Conservation (phyloP, 163 green algal genomes). For the Chlorella variabilis region DNA sequence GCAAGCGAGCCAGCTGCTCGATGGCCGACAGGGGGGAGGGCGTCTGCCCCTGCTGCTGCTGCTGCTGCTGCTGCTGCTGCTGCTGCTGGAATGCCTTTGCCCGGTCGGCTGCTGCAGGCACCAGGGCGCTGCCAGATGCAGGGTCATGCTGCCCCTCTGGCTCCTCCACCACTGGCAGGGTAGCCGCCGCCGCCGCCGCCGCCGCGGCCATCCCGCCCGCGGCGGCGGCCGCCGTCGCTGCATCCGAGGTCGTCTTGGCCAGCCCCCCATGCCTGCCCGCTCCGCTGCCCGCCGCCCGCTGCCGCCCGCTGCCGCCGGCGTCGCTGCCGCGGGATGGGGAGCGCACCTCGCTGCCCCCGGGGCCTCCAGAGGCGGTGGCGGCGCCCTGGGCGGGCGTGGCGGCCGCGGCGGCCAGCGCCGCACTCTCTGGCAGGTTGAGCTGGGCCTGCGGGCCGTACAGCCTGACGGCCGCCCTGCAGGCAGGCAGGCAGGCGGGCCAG, state of each 20-base stretch:
- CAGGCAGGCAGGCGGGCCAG: too few species aligned
- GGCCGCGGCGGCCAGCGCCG: neutral
- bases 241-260: neutral
- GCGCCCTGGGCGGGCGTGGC: neutral
- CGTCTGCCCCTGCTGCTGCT: neutral
- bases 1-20: neutral
- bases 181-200: neutral
- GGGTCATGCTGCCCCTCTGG: too few species aligned
- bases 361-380: neutral
- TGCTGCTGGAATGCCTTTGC: neutral
- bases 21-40: neutral
- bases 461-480: conserved; percentile 7
- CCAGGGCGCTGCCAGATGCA: too few species aligned
- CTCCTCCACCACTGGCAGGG: neutral
- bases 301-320: neutral
- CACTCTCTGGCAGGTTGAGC: conserved; percentile 12
- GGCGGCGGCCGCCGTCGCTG: neutral
- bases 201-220: neutral
- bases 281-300: neutral
- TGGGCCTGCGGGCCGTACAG: conserved; percentile 20
- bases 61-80: neutral
- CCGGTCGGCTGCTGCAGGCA: too few species aligned
- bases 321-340: neutral
- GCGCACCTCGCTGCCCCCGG: neutral
- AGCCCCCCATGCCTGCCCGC: neutral